phyloP scores from a whole-genome alignment of 148 eudicot species.

The Arctostaphylos glauca region DNA sequence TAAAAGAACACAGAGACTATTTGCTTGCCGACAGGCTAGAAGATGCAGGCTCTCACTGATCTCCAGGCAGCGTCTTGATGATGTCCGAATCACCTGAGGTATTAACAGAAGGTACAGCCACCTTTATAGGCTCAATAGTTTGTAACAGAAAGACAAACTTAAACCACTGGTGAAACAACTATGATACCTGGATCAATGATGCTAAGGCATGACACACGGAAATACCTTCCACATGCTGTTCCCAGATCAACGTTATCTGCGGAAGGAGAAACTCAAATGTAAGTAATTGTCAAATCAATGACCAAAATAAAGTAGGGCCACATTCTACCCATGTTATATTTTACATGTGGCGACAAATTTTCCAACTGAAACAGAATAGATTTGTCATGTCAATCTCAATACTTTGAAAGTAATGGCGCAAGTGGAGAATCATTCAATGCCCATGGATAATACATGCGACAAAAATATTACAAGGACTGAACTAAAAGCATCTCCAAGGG shows the following conservation, averaged over 20 bases:
- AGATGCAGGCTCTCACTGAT: conserved; percentile 29
- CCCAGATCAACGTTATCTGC: conserved; percentile 61
- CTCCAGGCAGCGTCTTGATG: conserved; percentile 53
- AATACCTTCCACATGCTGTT: conserved; percentile 58
- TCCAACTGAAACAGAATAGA: neutral
- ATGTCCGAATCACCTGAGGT: conserved; percentile 63
- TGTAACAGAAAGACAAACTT: neutral
- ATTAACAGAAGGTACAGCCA: neutral
- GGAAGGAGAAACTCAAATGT: neutral
- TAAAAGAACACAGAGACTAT: neutral
- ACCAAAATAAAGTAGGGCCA: neutral
- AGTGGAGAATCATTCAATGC: too few species aligned
- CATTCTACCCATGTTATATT: neutral
- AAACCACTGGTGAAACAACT: neutral
- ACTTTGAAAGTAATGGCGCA: too few species aligned
- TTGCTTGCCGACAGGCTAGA: neutral
- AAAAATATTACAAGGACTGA: too few species aligned
- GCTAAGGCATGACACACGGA: conserved; percentile 66
- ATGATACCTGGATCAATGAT: conserved; percentile 45
- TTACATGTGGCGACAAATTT: neutral
- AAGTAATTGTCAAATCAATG: neutral
- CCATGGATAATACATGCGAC: too few species aligned
- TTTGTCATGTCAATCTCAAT: too few species aligned
- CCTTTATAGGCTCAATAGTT: neutral
- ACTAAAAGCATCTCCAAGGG: too few species aligned